These are phyloP conservation scores for Aulographum hederae DNA, from an alignment of 2,329 filamentous ascomycete genomes.

Conservation along the genomic window DNA sequence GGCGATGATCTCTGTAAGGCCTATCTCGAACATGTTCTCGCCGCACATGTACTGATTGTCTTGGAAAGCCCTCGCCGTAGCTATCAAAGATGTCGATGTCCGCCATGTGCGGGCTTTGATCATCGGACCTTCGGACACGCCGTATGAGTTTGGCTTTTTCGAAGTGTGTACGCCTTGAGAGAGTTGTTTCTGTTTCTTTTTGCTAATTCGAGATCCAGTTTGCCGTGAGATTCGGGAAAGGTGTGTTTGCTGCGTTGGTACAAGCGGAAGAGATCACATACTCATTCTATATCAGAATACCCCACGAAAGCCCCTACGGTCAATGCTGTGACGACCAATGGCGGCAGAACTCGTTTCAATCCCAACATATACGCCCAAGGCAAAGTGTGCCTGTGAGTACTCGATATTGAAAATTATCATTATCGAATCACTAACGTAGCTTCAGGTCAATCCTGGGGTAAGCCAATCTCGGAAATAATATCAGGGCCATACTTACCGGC, in stretches of 20 bases:
- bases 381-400: conserved; percentile 67
- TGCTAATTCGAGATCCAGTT: conserved; percentile 34
- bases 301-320: conserved; percentile 46
- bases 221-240: conserved; percentile 55
- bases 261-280: no score
- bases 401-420: no score
- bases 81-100: conserved; percentile 74
- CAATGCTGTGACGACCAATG: conserved; percentile 66
- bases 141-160: conserved; percentile 95
- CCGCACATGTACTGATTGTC: conserved; percentile 8
- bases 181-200: conserved; percentile 11
- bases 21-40: conserved; percentile 2
- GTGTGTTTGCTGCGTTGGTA: conserved; percentile 21
- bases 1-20: conserved; percentile 63
- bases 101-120: conserved; percentile 76
- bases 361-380: conserved; percentile 89
- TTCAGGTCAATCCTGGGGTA: conserved; percentile 72
- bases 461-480: conserved; percentile 7
- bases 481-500: no score
- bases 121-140: conserved; percentile 81
- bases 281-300: conserved; percentile 49
- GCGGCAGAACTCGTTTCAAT: conserved; percentile 79
- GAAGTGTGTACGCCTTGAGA: conserved; percentile 41
- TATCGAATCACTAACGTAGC: conserved; percentile 5
- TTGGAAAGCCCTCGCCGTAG: conserved; percentile 58